Evolutionary conservation across 768 basidiomycete species (phyloP).

Genomic region (Lactarius psammicola): DNA sequence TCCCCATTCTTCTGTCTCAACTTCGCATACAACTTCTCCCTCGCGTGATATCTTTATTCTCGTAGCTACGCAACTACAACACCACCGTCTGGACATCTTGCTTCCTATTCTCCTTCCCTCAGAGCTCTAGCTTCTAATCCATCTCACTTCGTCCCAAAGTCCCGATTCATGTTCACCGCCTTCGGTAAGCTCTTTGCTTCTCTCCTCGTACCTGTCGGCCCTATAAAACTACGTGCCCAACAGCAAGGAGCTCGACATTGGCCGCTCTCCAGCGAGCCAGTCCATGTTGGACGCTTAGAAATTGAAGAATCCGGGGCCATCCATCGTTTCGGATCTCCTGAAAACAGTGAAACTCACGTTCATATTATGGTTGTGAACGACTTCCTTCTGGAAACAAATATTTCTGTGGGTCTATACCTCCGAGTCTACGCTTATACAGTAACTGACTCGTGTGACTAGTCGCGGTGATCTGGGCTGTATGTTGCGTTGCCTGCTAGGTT

Average conservation of each 20-base stretch:
- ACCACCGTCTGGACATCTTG: no score
- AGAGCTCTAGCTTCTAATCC: not conserved
- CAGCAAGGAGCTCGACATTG: conserved; percentile 35
- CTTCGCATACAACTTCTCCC: not conserved
- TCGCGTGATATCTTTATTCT: no score
- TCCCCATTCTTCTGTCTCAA: not conserved
- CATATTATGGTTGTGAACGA: conserved; percentile 34
- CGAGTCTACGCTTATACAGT: not conserved
- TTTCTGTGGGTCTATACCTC: conserved; percentile 33
- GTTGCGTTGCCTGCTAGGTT: conserved; percentile 12
- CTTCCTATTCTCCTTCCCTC: not conserved
- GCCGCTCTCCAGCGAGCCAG: conserved; percentile 30
- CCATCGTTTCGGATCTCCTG: conserved; percentile 32
- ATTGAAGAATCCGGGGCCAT: conserved; percentile 33
- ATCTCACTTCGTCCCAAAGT: not conserved
- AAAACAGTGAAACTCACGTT: conserved; percentile 24
- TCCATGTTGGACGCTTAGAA: conserved; percentile 33
- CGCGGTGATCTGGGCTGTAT: conserved; percentile 38
- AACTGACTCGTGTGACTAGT: conserved; percentile 20
- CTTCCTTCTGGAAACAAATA: conserved; percentile 38
- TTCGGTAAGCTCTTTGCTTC: conserved; percentile 12
- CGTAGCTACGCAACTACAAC: no score
- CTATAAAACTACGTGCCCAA: not conserved
- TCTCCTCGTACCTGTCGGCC: not conserved
- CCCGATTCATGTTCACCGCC: conserved; percentile 3